Evolutionary conservation across 2,329 filamentous ascomycete species (phyloP), one percentile per base, ranked within the genome.

Genomic region (Huntiella moniliformis): DNA sequence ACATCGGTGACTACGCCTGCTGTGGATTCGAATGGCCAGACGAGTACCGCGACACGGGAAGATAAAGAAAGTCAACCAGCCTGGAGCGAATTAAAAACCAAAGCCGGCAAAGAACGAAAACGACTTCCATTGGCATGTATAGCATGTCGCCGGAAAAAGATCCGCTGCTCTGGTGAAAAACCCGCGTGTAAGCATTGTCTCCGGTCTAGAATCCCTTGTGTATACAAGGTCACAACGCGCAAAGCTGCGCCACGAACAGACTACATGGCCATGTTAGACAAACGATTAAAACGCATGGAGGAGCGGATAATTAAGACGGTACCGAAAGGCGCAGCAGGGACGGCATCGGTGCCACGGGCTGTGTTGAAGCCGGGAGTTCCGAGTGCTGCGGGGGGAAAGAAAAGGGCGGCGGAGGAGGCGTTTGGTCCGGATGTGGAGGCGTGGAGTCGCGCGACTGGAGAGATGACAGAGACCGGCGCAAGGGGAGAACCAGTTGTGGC

Each of bases 211-310:
- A 92, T 93, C 54, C 88, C 88, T 1, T 98, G 91, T 59, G 87
- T 96, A 4, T 98, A 96, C 70, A 96, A 96, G 58, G 85, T 94
- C 50, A 96, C 87, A 0, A 86, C 87, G 3, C 73, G 91, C 50
- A 96, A 96, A 61, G 86, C 88, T 1, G 86, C 87, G 3, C 91
- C 91, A 2, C 73, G 91, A 44, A 96, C 91, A 13, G 91, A 96
- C 61, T 96, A 96, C 61, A 96, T 96, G 91, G 86, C 87, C 37
- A 96, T 96, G 86, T 66, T 96, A 55, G 91, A 96, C 63, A 95
- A 94, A 63, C 74, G 91, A 45, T 62, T 96, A 53, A 95, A 93
- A 66, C 73, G 88, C 48, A 96, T 96, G 91, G 91, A 98, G 61
- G 88, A 96, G 56, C 79, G 88, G 47, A 91, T 96, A 51, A 92